Percentiles rank a stretch among this genome's conserved stretches.
These are phyloP conservation scores for Aspergillus affinis DNA, from an alignment of 495 filamentous ascomycete species.

Conservation along the genomic window DNA sequence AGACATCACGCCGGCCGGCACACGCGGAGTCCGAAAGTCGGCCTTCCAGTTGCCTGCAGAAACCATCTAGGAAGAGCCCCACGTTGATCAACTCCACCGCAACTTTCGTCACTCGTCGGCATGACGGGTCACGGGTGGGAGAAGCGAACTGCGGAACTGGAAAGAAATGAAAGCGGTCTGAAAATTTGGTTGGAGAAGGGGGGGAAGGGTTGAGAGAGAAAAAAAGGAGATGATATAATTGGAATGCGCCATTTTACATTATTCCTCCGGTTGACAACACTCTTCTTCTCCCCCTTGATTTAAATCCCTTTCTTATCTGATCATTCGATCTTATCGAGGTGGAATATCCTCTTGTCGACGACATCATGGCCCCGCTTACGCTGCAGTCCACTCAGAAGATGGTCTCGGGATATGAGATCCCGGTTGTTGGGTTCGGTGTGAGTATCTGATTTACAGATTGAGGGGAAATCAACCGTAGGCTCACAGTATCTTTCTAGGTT, in stretches of 20 bases:
- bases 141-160: conserved; percentile 1
- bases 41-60: not conserved
- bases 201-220: not conserved
- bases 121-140: not conserved
- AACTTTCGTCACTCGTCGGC: conserved; percentile 1
- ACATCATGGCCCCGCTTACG: conserved; percentile 54
- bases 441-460: conserved; percentile 23
- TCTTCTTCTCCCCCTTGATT: not conserved
- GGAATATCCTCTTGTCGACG: not conserved
- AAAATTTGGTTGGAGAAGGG: not conserved
- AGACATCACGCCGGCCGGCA: not conserved
- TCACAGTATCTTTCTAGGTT: conserved; percentile 47
- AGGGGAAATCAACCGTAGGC: not conserved
- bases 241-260: not conserved
- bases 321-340: not conserved
- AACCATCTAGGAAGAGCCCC: conserved; percentile 3
- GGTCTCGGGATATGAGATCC: conserved; percentile 77
- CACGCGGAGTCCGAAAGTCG: not conserved
- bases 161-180: not conserved
- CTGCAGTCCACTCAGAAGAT: conserved; percentile 67
- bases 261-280: not conserved
- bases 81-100: conserved; percentile 7
- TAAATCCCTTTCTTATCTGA: not conserved
- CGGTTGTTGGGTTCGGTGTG: conserved; percentile 71
- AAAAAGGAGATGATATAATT: not conserved